Evolutionary conservation across 192 early-diverging fungal species (phyloP).

Genomic region (Allomyces javanicus): DNA sequence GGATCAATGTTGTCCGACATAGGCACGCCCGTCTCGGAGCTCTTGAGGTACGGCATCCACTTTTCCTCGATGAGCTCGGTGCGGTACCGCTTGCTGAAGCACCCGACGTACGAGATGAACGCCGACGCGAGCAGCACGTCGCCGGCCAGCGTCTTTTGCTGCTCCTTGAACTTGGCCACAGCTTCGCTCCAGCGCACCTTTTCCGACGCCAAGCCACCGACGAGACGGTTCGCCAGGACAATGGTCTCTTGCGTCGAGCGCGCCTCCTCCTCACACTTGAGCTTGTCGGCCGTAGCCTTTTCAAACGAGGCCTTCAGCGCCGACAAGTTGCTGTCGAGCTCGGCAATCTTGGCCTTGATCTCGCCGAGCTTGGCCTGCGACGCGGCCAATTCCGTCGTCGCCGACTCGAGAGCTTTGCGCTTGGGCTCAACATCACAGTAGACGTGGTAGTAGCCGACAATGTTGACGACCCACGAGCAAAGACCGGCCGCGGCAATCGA

Average conservation of each 20-base stretch:
- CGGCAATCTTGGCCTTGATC: slow-evolving; percentile 58
- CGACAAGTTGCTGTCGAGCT: slow-evolving; percentile 70
- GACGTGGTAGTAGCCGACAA: slow-evolving; percentile 84
- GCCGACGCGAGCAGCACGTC: slow-evolving; percentile 83
- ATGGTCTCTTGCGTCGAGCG: slow-evolving; percentile 78
- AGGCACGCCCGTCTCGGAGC: slow-evolving; percentile 40
- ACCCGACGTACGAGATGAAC: slow-evolving; percentile 88
- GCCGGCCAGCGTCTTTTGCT: slow-evolving; percentile 96
- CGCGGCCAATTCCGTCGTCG: slow-evolving; percentile 54
- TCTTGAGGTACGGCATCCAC: slow-evolving; percentile 55
- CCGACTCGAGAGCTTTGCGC: slow-evolving; percentile 65
- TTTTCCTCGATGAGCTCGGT: slow-evolving; percentile 57
- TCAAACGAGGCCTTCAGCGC: slow-evolving; percentile 92
- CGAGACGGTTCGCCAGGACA: slow-evolving; percentile 64
- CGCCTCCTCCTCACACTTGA: slow-evolving; percentile 79
- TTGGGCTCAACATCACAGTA: slow-evolving; percentile 86
- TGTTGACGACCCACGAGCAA: slow-evolving; percentile 92
- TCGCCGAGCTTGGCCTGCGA: slow-evolving; percentile 49
- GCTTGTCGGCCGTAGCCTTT: slow-evolving; percentile 72
- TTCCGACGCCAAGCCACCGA: slow-evolving; percentile 84
- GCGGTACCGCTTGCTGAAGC: slow-evolving; percentile 93
- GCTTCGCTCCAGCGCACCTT: slow-evolving; percentile 76
- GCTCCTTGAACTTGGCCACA: slow-evolving; percentile 76
- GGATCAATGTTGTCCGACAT: slow-evolving; percentile 62
- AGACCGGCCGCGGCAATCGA: slow-evolving; percentile 95